Evolutionary conservation across 129 eudicot genomes (phyloP).

Genomic region (Dittrichia graveolens): DNA sequence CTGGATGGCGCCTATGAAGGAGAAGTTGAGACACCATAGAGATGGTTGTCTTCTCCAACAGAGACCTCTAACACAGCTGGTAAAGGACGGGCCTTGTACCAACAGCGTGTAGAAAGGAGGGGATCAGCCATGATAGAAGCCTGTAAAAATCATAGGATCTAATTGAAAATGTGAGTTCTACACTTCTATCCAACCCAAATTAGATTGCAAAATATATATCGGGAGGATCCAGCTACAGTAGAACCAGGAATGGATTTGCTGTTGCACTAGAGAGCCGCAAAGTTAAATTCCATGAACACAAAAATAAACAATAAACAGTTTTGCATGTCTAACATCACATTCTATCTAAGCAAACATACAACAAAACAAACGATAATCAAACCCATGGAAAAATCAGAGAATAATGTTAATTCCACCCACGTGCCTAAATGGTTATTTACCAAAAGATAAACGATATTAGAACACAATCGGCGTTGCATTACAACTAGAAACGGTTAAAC

Average conservation of each 20-base stretch:
- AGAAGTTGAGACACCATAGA: slow-evolving; percentile 3
- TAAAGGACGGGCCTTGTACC: too few species aligned
- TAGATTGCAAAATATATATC: too few species aligned
- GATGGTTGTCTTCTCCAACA: neutral
- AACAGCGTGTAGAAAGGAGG: too few species aligned
- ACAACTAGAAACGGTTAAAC: neutral
- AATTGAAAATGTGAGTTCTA: neutral
- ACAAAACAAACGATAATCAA: slow-evolving; percentile 4
- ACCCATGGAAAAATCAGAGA: slow-evolving; percentile 23
- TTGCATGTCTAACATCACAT: slow-evolving; percentile 6
- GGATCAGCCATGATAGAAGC: too few species aligned
- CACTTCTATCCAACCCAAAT: neutral
- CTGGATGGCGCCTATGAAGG: neutral
- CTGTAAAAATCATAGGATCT: too few species aligned
- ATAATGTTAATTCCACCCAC: slow-evolving; percentile 18
- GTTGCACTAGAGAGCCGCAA: neutral
- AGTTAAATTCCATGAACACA: neutral
- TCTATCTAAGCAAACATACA: slow-evolving; percentile 10
- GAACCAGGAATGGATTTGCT: too few species aligned
- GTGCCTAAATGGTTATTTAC: neutral
- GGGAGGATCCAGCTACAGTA: too few species aligned
- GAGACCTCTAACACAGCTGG: too few species aligned
- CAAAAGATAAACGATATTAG: neutral
- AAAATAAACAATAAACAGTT: neutral
- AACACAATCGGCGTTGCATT: slow-evolving; percentile 8